Evolutionary conservation across 805 yeast genomes (phyloP).

Genomic region (Lipomyces starkeyi): DNA sequence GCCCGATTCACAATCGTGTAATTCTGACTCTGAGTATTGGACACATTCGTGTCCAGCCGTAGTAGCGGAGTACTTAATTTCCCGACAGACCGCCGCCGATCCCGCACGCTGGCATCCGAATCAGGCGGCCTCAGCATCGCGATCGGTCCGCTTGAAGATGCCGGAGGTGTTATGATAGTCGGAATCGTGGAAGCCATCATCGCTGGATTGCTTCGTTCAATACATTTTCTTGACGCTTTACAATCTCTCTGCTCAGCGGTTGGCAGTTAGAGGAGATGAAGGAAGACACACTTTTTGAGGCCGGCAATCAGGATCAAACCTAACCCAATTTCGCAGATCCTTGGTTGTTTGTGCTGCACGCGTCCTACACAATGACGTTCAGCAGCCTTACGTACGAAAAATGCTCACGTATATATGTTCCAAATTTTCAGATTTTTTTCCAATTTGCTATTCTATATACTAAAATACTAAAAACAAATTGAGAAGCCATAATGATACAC

Average conservation of each 20-base stretch:
- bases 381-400: too few species aligned
- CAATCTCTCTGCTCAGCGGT: too few species aligned
- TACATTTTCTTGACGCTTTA: not conserved
- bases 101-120: not conserved
- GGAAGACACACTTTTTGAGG: too few species aligned
- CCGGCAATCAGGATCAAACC: too few species aligned
- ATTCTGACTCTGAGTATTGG: not conserved
- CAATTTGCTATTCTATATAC: not conserved
- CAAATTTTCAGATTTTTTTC: not conserved
- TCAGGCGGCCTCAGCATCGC: not conserved
- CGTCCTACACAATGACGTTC: too few species aligned
- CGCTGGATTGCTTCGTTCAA: not conserved
- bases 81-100: not conserved
- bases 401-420: too few species aligned
- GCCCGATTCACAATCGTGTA: too few species aligned
- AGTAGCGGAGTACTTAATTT: not conserved
- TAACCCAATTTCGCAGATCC: too few species aligned
- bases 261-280: too few species aligned
- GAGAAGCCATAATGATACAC: not conserved
- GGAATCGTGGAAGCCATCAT: not conserved
- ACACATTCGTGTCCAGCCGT: not conserved
- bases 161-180: not conserved
- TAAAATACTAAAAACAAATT: not conserved
- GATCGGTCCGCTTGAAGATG: not conserved
- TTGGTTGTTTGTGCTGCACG: too few species aligned